Percentiles rank a stretch among this genome's conserved stretches.
Evolutionary conservation across 352 stramenopile species (phyloP).

Genomic region (Aphanomyces stellatus): DNA sequence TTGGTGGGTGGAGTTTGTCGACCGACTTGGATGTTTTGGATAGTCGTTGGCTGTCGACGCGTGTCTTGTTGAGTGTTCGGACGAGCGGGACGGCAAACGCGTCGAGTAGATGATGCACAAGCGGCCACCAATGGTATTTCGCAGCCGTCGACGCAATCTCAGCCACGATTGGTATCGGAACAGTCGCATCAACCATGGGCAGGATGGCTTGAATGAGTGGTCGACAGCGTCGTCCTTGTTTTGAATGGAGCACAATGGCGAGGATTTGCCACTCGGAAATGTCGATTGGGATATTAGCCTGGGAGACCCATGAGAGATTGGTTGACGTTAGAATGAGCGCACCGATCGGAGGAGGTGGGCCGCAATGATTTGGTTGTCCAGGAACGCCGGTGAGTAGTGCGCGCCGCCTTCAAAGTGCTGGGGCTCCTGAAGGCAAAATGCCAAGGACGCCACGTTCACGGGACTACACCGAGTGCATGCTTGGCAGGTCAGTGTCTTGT

Average conservation of each 20-base stretch:
- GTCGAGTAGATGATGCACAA: conserved; percentile 6
- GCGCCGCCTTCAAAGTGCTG: neutral
- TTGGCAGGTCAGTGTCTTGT: neutral
- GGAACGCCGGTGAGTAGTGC: neutral
- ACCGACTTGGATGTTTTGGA: no score
- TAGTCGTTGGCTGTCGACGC: no score
- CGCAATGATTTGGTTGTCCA: neutral
- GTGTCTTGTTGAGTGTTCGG: neutral
- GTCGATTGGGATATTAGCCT: conserved; percentile 15
- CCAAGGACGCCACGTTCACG: conserved; percentile 5
- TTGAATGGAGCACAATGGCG: neutral
- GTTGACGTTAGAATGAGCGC: neutral
- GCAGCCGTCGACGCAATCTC: neutral
- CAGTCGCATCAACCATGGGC: neutral
- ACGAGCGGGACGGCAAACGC: neutral
- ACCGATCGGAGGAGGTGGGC: neutral
- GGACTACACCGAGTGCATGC: neutral
- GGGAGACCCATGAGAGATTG: neutral
- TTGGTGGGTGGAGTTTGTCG: no score
- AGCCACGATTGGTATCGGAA: neutral
- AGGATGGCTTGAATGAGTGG: neutral
- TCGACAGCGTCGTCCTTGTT: neutral
- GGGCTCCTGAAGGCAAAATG: neutral
- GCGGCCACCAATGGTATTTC: conserved; percentile 1
- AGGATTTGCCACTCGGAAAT: neutral